phyloP scores from a whole-genome alignment of 129 eudicot genomes.

The Silybum marianum region DNA sequence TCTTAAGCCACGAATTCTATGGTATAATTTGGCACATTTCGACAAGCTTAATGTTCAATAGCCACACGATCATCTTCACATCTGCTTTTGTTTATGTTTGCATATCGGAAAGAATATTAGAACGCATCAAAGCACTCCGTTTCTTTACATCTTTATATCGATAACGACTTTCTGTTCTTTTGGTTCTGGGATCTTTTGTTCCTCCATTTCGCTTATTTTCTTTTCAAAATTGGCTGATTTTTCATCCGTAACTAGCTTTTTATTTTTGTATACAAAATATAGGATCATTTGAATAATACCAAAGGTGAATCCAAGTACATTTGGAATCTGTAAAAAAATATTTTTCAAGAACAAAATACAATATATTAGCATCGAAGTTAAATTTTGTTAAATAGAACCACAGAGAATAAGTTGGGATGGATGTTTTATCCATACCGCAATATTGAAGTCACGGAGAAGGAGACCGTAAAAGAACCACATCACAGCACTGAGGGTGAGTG shows the following conservation, averaged over 20 bases:
- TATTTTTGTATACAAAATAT: conserved; percentile 31
- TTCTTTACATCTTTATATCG: conserved; percentile 7
- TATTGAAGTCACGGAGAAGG: conserved; percentile 27
- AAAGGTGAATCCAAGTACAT: conserved; percentile 33
- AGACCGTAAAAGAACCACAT: not conserved
- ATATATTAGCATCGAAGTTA: not conserved
- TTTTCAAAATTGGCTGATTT: not conserved
- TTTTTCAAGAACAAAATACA: not conserved
- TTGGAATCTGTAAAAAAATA: conserved; percentile 29
- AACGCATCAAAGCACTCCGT: conserved; percentile 12
- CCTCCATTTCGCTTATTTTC: conserved; percentile 13
- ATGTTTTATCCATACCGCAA: conserved; percentile 19
- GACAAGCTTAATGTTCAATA: not conserved
- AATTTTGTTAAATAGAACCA: not conserved
- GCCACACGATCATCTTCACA: conserved; percentile 9
- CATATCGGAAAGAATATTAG: conserved; percentile 3
- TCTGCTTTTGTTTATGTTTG: not conserved
- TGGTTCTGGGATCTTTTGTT: conserved; percentile 18
- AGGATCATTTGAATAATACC: conserved; percentile 31
- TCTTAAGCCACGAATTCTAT: conserved; percentile 21
- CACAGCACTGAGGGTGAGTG: conserved; percentile 21
- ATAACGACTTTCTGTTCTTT: conserved; percentile 7
- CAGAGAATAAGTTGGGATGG: not conserved
- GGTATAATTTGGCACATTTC: conserved; percentile 10
- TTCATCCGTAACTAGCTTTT: conserved; percentile 7